Conservation (phyloP, 2,329 filamentous ascomycete genomes). For the Aspergillus felis region DNA sequence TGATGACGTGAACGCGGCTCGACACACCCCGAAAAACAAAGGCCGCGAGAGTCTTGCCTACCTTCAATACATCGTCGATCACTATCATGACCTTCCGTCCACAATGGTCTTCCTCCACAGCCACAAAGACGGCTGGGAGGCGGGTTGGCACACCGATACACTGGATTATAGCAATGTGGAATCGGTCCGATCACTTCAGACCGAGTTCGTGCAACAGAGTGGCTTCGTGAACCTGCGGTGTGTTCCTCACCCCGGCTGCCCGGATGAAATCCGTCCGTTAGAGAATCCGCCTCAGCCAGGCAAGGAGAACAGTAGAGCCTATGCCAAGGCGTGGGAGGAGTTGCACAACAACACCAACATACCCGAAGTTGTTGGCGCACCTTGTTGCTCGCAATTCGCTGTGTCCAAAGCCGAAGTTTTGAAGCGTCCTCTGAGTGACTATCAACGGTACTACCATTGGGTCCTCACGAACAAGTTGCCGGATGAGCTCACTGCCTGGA, state of each 20-base stretch:
- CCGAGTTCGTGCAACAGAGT: slow-evolving; percentile 47
- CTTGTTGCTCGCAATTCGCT: slow-evolving; percentile 53
- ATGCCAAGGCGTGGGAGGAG: slow-evolving; percentile 30
- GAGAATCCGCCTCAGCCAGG: slow-evolving; percentile 22
- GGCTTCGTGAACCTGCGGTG: slow-evolving; percentile 61
- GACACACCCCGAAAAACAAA: slow-evolving; percentile 39
- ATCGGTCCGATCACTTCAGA: slow-evolving; percentile 47
- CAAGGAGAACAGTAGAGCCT: slow-evolving; percentile 23
- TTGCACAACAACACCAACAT: slow-evolving; percentile 38
- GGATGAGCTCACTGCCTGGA: slow-evolving; percentile 45
- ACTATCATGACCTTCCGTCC: slow-evolving; percentile 48
- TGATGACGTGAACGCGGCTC: slow-evolving; percentile 29
- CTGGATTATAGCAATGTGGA: slow-evolving; percentile 53
- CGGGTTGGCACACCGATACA: slow-evolving; percentile 56
- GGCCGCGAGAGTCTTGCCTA: slow-evolving; percentile 45
- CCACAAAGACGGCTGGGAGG: slow-evolving; percentile 45
- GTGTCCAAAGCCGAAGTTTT: slow-evolving; percentile 44
- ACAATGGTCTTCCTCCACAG: slow-evolving; percentile 54
- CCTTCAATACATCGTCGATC: slow-evolving; percentile 44
- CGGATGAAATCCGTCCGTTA: slow-evolving; percentile 30
- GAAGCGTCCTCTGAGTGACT: slow-evolving; percentile 41
- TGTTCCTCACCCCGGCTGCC: slow-evolving; percentile 27
- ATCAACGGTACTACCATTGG: slow-evolving; percentile 46
- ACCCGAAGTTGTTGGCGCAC: slow-evolving; percentile 42
- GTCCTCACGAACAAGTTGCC: slow-evolving; percentile 43